Percentiles rank a stretch among this genome's conserved stretches.
Conservation (phyloP, 176 grass and related monocot species). For the Panicum miliaceum region DNA sequence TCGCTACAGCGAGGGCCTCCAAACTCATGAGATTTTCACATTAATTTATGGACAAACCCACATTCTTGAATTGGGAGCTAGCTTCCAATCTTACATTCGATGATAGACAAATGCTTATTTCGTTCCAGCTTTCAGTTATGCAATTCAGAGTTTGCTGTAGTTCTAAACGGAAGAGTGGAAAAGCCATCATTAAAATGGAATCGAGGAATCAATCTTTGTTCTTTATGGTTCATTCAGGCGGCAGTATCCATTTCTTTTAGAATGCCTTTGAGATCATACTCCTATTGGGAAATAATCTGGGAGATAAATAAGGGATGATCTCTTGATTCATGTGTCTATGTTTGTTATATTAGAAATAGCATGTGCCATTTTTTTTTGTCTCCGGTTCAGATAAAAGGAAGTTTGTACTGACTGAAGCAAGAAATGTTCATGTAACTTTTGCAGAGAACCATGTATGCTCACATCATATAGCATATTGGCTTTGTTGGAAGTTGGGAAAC, state of each 20-base stretch:
- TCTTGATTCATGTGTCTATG: not conserved
- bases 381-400: not conserved
- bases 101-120: not conserved
- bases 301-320: not conserved
- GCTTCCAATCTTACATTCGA: not conserved
- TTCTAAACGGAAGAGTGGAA: not conserved
- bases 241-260: conserved; percentile 6
- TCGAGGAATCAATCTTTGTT: not conserved
- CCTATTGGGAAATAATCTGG: not conserved
- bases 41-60: not conserved
- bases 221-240: conserved; percentile 21
- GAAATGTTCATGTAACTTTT: not conserved
- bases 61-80: not conserved
- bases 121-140: not conserved
- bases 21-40: not conserved
- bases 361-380: not conserved
- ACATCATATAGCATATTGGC: not conserved
- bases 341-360: conserved; percentile 12
- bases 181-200: not conserved
- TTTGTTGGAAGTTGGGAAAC: not conserved
- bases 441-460: not conserved
- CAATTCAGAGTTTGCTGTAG: not conserved
- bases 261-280: not conserved
- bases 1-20: not conserved
- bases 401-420: not conserved